Base-by-base conservation (phyloP, 164 flowering plant genomes). In the Liquidambar formosana region DNA sequence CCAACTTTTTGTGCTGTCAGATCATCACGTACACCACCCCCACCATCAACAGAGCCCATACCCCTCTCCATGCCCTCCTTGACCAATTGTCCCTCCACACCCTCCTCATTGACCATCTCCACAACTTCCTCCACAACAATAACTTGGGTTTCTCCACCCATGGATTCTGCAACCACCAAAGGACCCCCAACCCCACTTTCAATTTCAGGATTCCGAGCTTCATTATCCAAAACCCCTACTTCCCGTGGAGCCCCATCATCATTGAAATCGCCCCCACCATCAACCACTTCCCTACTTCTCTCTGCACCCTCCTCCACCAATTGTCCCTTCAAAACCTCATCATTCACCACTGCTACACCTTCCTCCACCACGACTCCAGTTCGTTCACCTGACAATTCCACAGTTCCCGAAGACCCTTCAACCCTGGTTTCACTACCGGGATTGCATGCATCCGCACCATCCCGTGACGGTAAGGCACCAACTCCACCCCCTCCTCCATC, bases 351-450 rank as follows among this genome's bases (percentile, higher is more conserved):
- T 5, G 14, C 43, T 1, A 5, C 19, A 41, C 3, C 45, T 2
- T 4, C 43, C 21, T 5, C 58, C 26, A 21, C 26, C 18, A 4
- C 33, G 26, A 14, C 44, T 18, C 19, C 59, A 27, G 8, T 51
- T 65, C 38, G 10, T 2, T 11, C 26, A n/a, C 62, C 43, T 27
- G n/a, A n/a, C n/a, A n/a, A n/a, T n/a, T n/a, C n/a, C n/a, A n/a
- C n/a, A n/a, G n/a, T n/a, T n/a, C n/a, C n/a, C n/a, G n/a, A 21
- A 47, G 72, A 25, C 28, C 68, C 71, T 46, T 52, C 66, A 66
- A 14, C 26, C 44, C 10, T 46, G n/a, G 27, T 51, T 22, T 57
- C 64, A 8, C 23, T 60, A 26, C 26, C 68, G 51, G 25, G 38
- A 6, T 22, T 45, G 14, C 46, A 18, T 8, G 18, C 6, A 21